Base-by-base conservation (phyloP, 225 moss, liverwort and hornwort species). In the Sphagnum contortum region DNA sequence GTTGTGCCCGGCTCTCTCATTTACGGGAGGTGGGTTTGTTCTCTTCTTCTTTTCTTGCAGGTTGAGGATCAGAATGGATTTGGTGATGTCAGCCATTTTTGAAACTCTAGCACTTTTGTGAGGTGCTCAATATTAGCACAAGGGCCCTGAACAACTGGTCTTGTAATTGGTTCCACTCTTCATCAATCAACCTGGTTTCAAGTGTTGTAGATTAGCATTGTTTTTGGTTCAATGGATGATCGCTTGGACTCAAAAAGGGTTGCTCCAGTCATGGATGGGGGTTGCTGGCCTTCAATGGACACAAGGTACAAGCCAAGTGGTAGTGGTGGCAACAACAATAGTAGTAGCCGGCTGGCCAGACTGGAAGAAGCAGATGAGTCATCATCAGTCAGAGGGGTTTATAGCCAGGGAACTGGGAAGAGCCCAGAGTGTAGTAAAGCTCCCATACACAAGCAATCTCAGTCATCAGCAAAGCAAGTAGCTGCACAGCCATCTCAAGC, bases 351-450 rank as follows among this genome's bases (percentile, higher is more conserved):
- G 55, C 60, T 76, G 48, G 64, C 55, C 49, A 77, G 79, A 48
- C 84, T 86, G 66, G 88, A 88, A 62, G 88, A 91, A 62, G 72
- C 83, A 57, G 85, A 81, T 11, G 91, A 86, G 60, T 78, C 86
- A 12, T 88, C 88, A 45, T 79, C 82, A 62, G 79, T 70, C 3
- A 53, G 81, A 58, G 74, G 86, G 59, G 68, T 74, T 59, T 79
- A 71, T 62, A 83, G 73, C 59, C 86, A 76, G 55, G 88, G 85
- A 45, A 53, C 71, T 66, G 84, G 87, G 46, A 89, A 85, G 72
- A 84, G 79, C 51, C 80, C 84, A 50, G 91, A 91, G 66, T 88
- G 72, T 78, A 83, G 85, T 63, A 79, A 83, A 76, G 79, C 85
- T 47, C 69, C 78, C 12, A 64, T 81, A 2, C 87, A 80, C 8